A percentile compares a stretch with the other conserved stretches of the same genome.
Evolutionary conservation across 495 filamentous ascomycete genomes (phyloP).

Genomic region (Friedmanniomyces simplex): DNA sequence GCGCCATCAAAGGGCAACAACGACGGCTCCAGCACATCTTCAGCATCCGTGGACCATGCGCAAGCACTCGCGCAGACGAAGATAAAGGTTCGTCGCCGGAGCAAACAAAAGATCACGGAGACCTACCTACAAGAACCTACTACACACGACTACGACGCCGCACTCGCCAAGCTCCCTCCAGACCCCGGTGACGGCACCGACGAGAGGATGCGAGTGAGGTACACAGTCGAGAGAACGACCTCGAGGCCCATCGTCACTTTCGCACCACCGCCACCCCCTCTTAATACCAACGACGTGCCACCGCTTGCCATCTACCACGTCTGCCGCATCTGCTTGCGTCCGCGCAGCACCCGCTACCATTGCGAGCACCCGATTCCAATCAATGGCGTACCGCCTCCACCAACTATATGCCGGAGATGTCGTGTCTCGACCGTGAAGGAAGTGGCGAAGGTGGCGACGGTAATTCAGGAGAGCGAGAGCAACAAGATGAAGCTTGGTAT

Average conservation of each 20-base stretch:
- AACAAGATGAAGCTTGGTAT: slow-evolving; percentile 14
- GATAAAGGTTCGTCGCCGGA: background rate
- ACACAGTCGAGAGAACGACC: background rate
- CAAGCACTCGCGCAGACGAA: background rate
- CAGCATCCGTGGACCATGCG: background rate
- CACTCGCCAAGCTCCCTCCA: background rate
- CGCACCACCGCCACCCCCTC: background rate
- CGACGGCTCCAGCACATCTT: background rate
- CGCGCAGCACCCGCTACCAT: slow-evolving; percentile 18
- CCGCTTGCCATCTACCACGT: slow-evolving; percentile 21
- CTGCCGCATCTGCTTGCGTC: slow-evolving; percentile 19
- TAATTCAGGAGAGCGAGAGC: slow-evolving; percentile 6
- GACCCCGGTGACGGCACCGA: slow-evolving; percentile 2
- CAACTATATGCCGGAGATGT: slow-evolving; percentile 20
- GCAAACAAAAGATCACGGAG: background rate
- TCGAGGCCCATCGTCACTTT: background rate
- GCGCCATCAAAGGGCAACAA: background rate
- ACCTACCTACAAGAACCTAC: background rate
- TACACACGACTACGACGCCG: background rate
- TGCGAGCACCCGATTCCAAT: slow-evolving; percentile 19
- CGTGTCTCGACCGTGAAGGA: slow-evolving; percentile 14
- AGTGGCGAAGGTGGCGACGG: background rate
- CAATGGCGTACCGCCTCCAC: slow-evolving; percentile 18
- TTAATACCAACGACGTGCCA: slow-evolving; percentile 1
- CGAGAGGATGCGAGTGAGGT: background rate